Percentiles rank a stretch among this genome's conserved stretches.
Evolutionary conservation across 148 eudicot genomes (phyloP).

Genomic region (Persicaria maculosa): DNA sequence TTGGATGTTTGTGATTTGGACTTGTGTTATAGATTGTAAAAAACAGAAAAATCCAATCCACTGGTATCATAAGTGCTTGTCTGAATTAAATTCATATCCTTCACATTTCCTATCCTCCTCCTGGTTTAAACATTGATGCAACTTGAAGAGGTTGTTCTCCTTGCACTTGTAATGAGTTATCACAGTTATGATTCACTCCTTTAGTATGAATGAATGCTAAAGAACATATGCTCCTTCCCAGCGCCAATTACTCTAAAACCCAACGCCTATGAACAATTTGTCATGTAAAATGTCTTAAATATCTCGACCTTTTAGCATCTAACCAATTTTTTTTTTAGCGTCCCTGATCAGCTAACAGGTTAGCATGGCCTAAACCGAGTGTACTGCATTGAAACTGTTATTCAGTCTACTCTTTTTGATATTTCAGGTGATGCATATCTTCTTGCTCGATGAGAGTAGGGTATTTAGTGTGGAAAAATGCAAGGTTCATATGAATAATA

Average conservation of each 20-base stretch:
- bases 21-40: neutral
- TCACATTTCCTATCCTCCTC: neutral
- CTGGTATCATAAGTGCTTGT: neutral
- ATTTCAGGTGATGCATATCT: neutral
- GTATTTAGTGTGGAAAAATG: neutral
- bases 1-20: neutral
- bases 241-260: neutral
- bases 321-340: neutral
- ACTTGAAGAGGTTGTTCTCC: neutral
- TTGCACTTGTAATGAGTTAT: neutral
- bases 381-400: neutral
- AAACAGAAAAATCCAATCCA: neutral
- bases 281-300: neutral
- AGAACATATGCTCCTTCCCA: neutral
- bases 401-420: neutral
- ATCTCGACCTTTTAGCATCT: neutral
- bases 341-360: neutral
- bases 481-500: neutral
- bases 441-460: slow-evolving; percentile 2
- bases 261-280: neutral
- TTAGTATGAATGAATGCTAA: neutral
- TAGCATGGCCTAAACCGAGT: neutral
- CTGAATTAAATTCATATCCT: neutral
- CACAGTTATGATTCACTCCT: neutral
- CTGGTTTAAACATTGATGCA: neutral